A percentile compares a stretch with the other conserved stretches of the same genome.
These are phyloP conservation scores for Sporothrix protearum DNA, from an alignment of 2,329 filamentous ascomycete genomes.

Conservation along the genomic window DNA sequence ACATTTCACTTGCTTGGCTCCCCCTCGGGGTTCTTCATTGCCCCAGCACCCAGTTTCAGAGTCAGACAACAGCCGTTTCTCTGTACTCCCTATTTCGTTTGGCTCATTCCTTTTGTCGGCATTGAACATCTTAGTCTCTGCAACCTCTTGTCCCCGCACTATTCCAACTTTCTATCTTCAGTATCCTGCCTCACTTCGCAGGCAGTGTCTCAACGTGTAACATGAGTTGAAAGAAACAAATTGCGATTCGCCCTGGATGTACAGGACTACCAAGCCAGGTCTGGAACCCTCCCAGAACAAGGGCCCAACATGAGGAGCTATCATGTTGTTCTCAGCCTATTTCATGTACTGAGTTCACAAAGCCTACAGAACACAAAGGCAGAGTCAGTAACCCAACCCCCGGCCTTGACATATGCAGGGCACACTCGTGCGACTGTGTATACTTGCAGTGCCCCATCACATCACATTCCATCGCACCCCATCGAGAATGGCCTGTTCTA, in stretches of 20 bases:
- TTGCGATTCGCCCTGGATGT: background rate
- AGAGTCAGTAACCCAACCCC: background rate
- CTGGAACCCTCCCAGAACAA: background rate
- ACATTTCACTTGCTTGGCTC: no score
- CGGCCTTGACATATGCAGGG: background rate
- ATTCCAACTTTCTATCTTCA: background rate
- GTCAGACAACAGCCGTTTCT: conserved; percentile 14
- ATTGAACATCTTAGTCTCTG: background rate
- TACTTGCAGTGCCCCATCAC: no score
- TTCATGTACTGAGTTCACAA: background rate
- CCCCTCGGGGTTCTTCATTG: background rate
- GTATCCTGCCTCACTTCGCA: background rate
- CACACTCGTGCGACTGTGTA: background rate
- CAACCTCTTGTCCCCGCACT: background rate
- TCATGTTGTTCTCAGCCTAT: background rate
- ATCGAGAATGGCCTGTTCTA: background rate
- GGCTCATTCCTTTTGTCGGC: background rate
- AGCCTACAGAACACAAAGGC: background rate
- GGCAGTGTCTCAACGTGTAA: background rate
- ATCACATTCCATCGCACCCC: background rate
- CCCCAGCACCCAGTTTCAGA: conserved; percentile 3
- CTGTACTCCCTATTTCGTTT: background rate
- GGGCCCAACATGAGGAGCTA: background rate
- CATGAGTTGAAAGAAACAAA: background rate
- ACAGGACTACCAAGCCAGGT: background rate